Evolutionary conservation across 2,329 filamentous ascomycete genomes (phyloP), one percentile per base, ranked within the genome.

Genomic region (Alternaria gaisen): DNA sequence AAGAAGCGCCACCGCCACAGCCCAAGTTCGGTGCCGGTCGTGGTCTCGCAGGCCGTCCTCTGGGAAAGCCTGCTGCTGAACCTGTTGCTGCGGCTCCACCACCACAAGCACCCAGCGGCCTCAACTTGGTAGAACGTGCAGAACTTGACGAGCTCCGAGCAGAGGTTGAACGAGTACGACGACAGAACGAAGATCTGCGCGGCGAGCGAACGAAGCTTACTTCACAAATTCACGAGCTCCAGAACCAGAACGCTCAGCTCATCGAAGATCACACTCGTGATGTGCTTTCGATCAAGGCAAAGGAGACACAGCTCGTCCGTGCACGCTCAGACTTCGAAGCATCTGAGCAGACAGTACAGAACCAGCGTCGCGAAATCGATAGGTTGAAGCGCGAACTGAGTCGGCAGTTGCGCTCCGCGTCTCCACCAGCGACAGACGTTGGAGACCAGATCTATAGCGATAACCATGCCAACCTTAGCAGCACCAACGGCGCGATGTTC

Each of bases 181-280:
- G 89, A 56, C 87, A 92, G 66, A 87, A 89, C 10, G 93, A 97
- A 55, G 94, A 97, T 44, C 83, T 94, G 69, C 88, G 92, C 56
- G 87, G 92, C 47, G 94, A 97, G 74, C 90, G 92, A 64, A 88
- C 89, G 59, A 94, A 90, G 72, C 86, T 97, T 50, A 86, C 89
- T 61, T 95, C 93, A 0, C 93, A 97, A 77, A 90, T 98, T 42
- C 91, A 94, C 69, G 95, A 98, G 79, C 86, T 99, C 30, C 96
- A 97, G 80, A 96, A 97, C 72, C 93, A 97, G 77, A 99, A 99
- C 73, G 95, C 95, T 24, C 91, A 95, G 65, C 84, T 99, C 34
- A 99, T 99, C 63, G 95, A 99, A 80, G 94, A 98, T 72, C 94
- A 98, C 77, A 99, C 95, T 0, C 87, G 94, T 48, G 94, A 99